phyloP scores from a whole-genome alignment of 2,329 filamentous ascomycete genomes.

The Sclerotinia subarctica region DNA sequence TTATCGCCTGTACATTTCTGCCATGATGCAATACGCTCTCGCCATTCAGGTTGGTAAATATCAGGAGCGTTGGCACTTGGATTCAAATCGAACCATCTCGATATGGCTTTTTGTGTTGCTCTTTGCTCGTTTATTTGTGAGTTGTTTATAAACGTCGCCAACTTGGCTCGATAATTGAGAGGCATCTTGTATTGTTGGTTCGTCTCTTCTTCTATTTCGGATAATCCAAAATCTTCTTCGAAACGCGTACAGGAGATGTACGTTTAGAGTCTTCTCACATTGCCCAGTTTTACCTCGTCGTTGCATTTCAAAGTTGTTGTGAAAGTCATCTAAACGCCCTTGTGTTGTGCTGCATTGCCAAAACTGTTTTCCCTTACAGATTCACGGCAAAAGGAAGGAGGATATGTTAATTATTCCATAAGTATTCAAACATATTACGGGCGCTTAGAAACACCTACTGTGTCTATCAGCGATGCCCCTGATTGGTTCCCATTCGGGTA shows the following conservation, averaged over 20 bases:
- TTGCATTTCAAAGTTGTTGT: not conserved
- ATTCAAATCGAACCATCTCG: conserved; percentile 1
- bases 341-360: not conserved
- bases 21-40: conserved; percentile 2
- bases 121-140: not conserved
- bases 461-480: not conserved
- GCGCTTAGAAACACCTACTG: not conserved
- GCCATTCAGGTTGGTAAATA: conserved; percentile 3
- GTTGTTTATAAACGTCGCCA: not conserved
- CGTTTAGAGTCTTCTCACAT: not conserved
- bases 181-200: not conserved
- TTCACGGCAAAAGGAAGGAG: too few relatives aligned
- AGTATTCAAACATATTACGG: not conserved
- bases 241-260: not conserved
- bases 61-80: not conserved
- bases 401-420: too few relatives aligned
- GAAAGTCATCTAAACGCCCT: not conserved
- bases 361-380: not conserved
- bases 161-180: not conserved
- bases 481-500: not conserved
- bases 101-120: not conserved
- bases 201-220: not conserved
- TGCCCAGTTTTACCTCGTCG: not conserved
- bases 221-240: not conserved
- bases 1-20: not conserved